Percentiles rank a stretch among this genome's conserved stretches.
These are phyloP conservation scores for Noccaea caerulescens DNA, from an alignment of 345 rosid genomes.

Conservation along the genomic window DNA sequence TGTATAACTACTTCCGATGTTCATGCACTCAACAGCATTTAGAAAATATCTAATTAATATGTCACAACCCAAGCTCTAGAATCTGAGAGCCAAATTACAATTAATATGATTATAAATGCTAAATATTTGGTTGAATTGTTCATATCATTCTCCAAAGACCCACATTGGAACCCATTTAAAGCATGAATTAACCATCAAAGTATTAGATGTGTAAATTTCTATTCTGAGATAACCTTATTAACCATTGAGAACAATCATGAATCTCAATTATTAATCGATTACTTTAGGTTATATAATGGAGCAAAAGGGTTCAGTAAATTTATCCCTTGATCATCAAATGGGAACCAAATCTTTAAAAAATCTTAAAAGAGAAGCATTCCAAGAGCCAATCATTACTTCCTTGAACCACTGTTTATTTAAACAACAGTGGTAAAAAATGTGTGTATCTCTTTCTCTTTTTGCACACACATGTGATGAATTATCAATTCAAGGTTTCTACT, in stretches of 20 bases:
- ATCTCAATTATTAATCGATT: constrained; percentile 37
- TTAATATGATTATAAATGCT: background rate
- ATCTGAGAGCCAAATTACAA: constrained; percentile 17
- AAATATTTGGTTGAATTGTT: constrained; percentile 8
- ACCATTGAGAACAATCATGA: constrained; percentile 36
- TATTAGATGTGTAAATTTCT: constrained; percentile 17
- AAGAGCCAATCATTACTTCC: constrained; percentile 43
- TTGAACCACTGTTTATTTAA: constrained; percentile 24
- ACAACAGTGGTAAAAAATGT: constrained; percentile 17
- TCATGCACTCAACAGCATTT: constrained; percentile 10
- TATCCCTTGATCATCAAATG: constrained; percentile 33
- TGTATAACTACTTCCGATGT: constrained; percentile 17
- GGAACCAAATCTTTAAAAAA: constrained; percentile 44
- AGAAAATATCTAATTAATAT: constrained; percentile 14
- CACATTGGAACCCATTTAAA: constrained; percentile 17
- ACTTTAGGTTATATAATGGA: constrained; percentile 37
- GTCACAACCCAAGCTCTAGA: constrained; percentile 34
- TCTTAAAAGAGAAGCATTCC: constrained; percentile 42
- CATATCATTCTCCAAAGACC: constrained; percentile 7
- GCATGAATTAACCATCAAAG: background rate
- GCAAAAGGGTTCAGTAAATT: constrained; percentile 21
- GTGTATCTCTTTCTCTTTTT: constrained; percentile 11
- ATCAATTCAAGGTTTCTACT: background rate
- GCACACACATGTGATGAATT: background rate
- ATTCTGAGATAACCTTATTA: constrained; percentile 39